Conservation (phyloP, 371 early-diverging fungal species). For the Saksenaea vasiformis region DNA sequence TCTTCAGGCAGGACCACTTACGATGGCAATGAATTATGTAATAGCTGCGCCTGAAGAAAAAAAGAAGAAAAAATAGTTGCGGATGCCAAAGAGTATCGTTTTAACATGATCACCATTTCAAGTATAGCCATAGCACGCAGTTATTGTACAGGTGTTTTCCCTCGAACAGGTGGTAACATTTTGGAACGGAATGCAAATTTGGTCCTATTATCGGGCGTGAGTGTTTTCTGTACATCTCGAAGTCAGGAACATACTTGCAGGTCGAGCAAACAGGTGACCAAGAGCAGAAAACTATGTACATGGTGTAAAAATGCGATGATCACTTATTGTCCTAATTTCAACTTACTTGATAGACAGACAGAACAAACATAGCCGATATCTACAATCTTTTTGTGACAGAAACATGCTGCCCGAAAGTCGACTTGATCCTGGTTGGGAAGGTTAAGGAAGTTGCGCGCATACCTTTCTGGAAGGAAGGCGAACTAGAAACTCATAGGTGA, state of each 20-base stretch:
- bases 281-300: slow-evolving; percentile 68
- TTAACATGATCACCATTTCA: neutral
- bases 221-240: neutral
- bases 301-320: neutral
- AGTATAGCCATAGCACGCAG: neutral
- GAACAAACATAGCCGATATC: slow-evolving; percentile 95
- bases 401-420: slow-evolving; percentile 95
- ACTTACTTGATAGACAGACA: slow-evolving; percentile 92
- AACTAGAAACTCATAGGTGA: slow-evolving; percentile 43
- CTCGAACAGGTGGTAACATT: slow-evolving; percentile 24
- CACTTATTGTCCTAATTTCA: neutral
- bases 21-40: too few species aligned
- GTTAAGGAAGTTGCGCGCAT: slow-evolving; percentile 68
- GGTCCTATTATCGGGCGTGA: slow-evolving; percentile 42
- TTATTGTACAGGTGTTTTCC: neutral
- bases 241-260: slow-evolving; percentile 61
- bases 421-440: slow-evolving; percentile 81
- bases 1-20: too few species aligned
- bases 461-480: slow-evolving; percentile 83
- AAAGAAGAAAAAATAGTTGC: too few species aligned
- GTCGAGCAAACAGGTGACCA: slow-evolving; percentile 76
- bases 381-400: slow-evolving; percentile 92
- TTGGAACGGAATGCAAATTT: slow-evolving; percentile 69
- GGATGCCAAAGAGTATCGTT: neutral
- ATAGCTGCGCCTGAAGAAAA: too few species aligned